phyloP scores from a whole-genome alignment of 371 early-diverging fungal genomes.

The Syncephalastrum sp. region DNA sequence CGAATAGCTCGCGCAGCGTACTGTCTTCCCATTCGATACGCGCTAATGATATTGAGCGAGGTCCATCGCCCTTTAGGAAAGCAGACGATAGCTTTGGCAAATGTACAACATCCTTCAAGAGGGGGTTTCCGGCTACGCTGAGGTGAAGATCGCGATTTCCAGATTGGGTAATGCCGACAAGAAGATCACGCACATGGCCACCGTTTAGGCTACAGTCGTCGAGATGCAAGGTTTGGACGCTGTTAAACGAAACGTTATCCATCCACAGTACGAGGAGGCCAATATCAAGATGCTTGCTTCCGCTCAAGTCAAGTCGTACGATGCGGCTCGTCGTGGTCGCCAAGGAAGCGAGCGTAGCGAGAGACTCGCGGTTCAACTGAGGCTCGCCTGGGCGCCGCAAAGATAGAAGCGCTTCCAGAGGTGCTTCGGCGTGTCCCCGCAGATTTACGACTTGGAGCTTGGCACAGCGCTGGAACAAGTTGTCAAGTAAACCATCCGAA shows the following conservation, averaged over 20 bases:
- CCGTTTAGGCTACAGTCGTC: conserved; percentile 32
- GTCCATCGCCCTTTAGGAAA: conserved; percentile 36
- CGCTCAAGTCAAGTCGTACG: conserved; percentile 4
- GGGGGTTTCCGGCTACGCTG: conserved; percentile 31
- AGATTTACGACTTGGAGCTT: conserved; percentile 16
- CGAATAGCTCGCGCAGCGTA: conserved; percentile 37
- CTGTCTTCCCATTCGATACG: conserved; percentile 43
- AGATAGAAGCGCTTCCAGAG: too few relatives aligned
- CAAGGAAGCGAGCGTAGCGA: too few relatives aligned
- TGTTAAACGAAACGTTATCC: conserved; percentile 23
- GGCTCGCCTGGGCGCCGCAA: too few relatives aligned
- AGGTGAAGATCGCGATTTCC: conserved; percentile 32
- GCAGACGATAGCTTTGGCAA: conserved; percentile 37
- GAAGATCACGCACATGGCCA: conserved; percentile 24
- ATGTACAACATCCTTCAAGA: conserved; percentile 34
- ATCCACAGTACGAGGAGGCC: conserved; percentile 31
- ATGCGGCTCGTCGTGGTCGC: too few relatives aligned
- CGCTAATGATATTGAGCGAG: conserved; percentile 31
- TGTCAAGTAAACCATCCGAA: conserved; percentile 17
- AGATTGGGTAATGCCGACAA: conserved; percentile 28
- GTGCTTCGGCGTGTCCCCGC: conserved; percentile 3
- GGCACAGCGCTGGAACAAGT: conserved; percentile 22
- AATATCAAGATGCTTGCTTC: conserved; percentile 8
- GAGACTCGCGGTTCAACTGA: too few relatives aligned
- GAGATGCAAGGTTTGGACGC: conserved; percentile 23